Evolutionary conservation across 441 rosid species (phyloP).

Genomic region (Omphalea diandra): DNA sequence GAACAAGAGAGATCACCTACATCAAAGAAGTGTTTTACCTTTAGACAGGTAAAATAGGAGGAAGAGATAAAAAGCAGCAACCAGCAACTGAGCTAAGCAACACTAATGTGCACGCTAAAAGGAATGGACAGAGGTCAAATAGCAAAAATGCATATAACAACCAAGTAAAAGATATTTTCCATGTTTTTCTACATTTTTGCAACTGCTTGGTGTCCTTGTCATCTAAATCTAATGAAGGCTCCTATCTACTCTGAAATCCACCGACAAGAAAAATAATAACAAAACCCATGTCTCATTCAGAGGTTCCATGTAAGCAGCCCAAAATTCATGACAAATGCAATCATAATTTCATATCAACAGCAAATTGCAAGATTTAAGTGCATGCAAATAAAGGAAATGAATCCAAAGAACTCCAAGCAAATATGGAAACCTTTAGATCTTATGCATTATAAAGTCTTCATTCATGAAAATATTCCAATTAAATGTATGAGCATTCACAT

Average conservation of each 20-base stretch:
- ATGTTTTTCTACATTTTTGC: background rate
- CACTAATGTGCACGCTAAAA: background rate
- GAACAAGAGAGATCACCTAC: too few relatives aligned
- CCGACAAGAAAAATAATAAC: background rate
- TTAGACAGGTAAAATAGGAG: background rate
- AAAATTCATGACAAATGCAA: background rate
- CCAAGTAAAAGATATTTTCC: background rate
- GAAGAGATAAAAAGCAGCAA: background rate
- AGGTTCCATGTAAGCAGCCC: background rate
- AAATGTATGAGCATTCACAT: too few relatives aligned
- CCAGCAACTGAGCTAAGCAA: background rate
- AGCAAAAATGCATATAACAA: background rate
- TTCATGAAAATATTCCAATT: too few relatives aligned
- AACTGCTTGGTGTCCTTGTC: background rate
- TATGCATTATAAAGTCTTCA: too few relatives aligned
- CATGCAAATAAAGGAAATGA: background rate
- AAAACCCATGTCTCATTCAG: background rate
- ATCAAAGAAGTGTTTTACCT: conserved; percentile 29
- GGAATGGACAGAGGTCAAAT: background rate
- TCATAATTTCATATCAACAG: background rate
- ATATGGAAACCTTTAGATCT: too few relatives aligned
- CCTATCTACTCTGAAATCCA: background rate
- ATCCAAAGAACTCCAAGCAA: background rate
- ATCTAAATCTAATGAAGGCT: background rate
- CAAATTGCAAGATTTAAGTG: background rate